Percentiles rank a stretch among this genome's conserved stretches.
Evolutionary conservation across 345 rosid species (phyloP).

Genomic region (Raphanus sativus): DNA sequence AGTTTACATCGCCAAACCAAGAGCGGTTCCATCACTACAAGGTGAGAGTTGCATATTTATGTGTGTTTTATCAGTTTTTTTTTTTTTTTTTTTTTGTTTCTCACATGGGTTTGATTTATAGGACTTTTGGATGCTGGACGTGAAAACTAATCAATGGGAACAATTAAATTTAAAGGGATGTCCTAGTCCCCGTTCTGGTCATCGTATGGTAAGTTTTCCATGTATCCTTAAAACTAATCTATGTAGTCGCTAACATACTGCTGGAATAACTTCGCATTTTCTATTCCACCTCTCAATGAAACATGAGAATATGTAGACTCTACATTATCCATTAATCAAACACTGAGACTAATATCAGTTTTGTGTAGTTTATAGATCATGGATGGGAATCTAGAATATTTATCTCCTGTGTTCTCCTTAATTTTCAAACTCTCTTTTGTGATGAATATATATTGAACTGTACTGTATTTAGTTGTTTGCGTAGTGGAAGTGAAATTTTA

Average conservation of each 20-base stretch:
- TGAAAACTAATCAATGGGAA: constrained; percentile 96
- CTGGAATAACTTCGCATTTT: not conserved
- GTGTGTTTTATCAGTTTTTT: not conserved
- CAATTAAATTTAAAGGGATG: constrained; percentile 85
- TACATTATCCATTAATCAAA: not conserved
- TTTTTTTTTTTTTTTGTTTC: not conserved
- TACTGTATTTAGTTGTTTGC: not conserved
- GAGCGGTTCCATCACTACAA: constrained; percentile 97
- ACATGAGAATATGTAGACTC: not conserved
- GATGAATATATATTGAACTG: not conserved
- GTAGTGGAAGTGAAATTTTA: not conserved
- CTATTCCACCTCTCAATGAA: not conserved
- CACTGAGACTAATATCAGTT: not conserved
- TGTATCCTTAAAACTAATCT: not conserved
- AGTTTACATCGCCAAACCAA: constrained; percentile 95
- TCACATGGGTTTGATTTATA: constrained; percentile 14
- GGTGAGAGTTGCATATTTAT: constrained; percentile 45
- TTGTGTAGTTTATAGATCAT: not conserved
- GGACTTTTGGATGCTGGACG: constrained; percentile 96
- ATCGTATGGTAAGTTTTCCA: constrained; percentile 76
- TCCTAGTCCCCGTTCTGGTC: constrained; percentile 95
- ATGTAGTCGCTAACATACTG: not conserved
- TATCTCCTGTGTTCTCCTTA: not conserved
- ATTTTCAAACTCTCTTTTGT: constrained; percentile 1
- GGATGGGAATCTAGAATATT: constrained; percentile 3